Conservation (phyloP, 176 grass and related monocot species). For the Secale cereale region DNA sequence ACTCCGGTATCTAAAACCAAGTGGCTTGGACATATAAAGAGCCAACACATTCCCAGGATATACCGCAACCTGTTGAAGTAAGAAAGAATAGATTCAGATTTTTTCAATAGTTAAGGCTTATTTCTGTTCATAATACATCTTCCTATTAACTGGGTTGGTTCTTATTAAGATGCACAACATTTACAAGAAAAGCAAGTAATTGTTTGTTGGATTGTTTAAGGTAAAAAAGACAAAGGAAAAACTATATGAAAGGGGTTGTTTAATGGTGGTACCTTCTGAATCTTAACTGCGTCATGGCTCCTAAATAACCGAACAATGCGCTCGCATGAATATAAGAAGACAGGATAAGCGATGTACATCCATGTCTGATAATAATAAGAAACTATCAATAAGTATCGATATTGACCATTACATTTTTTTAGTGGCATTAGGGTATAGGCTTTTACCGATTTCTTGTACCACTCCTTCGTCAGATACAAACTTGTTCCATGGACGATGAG, state of each 20-base stretch:
- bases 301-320: conserved; percentile 74
- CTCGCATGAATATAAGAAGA: conserved; percentile 68
- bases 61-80: conserved; percentile 58
- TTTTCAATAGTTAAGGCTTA: not conserved
- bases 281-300: conserved; percentile 73
- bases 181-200: not conserved
- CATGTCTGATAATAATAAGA: conserved; percentile 62
- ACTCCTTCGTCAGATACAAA: conserved; percentile 74
- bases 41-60: conserved; percentile 86
- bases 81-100: not conserved
- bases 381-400: not conserved
- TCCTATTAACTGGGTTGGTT: not conserved
- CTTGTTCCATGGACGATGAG: conserved; percentile 66
- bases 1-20: conserved; percentile 78
- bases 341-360: conserved; percentile 91
- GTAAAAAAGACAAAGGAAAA: conserved; percentile 17
- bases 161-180: not conserved
- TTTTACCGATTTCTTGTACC: conserved; percentile 95
- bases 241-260: not conserved
- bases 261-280: conserved; percentile 59
- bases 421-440: not conserved
- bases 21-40: conserved; percentile 89
- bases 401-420: not conserved
- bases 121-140: not conserved
- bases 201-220: not conserved